Conservation (phyloP, 208 protist species). For the Kentomonas sorsogonicus region DNA sequence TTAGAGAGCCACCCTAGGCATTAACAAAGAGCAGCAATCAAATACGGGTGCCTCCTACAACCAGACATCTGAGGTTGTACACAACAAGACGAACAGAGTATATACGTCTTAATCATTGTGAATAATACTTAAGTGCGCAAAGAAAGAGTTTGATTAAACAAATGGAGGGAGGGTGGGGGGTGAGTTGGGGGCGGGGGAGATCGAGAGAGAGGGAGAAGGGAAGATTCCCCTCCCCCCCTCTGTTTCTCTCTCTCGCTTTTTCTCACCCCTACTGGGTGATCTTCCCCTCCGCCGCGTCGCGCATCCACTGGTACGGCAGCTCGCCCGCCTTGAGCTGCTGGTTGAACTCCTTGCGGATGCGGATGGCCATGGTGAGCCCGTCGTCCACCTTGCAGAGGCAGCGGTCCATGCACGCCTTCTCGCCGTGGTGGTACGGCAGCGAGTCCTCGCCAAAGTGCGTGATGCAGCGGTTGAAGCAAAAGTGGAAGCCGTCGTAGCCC, state of each 20-base stretch:
- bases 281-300: slow-evolving; percentile 39
- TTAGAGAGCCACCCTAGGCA: no score
- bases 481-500: slow-evolving; percentile 48
- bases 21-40: no score
- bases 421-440: slow-evolving; percentile 73
- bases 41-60: no score
- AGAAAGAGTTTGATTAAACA: no score
- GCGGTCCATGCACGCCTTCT: slow-evolving; percentile 73
- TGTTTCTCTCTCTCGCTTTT: slow-evolving; percentile 8
- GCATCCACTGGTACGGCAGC: slow-evolving; percentile 83
- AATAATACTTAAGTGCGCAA: no score
- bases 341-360: slow-evolving; percentile 62
- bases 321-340: slow-evolving; percentile 48
- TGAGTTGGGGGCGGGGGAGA: no score
- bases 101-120: no score
- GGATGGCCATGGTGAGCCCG: slow-evolving; percentile 53
- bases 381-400: slow-evolving; percentile 64
- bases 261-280: slow-evolving; percentile 11
- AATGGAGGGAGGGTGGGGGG: no score
- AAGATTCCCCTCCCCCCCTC: background rate
- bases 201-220: background rate
- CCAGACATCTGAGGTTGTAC: no score
- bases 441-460: slow-evolving; percentile 76
- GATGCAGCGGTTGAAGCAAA: slow-evolving; percentile 54
- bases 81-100: no score